These are phyloP conservation scores for Cordyceps javanica DNA, from an alignment of 2,329 filamentous ascomycete genomes.

Conservation along the genomic window DNA sequence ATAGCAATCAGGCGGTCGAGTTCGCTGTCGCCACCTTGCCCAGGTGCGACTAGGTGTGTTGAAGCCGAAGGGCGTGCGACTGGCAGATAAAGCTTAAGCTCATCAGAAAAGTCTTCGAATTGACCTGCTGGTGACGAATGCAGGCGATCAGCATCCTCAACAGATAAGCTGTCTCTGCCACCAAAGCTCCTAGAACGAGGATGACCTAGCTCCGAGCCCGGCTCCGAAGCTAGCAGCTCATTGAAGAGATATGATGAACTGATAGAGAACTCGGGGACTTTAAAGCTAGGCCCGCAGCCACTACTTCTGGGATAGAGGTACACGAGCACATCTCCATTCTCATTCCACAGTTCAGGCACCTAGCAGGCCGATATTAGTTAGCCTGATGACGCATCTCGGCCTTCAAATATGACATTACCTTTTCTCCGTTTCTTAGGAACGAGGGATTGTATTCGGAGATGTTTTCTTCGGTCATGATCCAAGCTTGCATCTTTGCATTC, in stretches of 20 bases:
- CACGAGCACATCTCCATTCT: conserved; percentile 50
- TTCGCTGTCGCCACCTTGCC: conserved; percentile 30
- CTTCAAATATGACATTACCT: conserved; percentile 30
- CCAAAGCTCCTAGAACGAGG: conserved; percentile 39
- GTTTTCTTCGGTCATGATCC: conserved; percentile 49
- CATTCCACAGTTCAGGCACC: conserved; percentile 63
- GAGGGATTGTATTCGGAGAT: conserved; percentile 51
- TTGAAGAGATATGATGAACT: conserved; percentile 49
- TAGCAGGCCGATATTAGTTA: conserved; percentile 23
- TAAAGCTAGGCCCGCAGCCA: conserved; percentile 53
- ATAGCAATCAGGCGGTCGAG: conserved; percentile 52
- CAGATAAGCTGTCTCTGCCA: conserved; percentile 41
- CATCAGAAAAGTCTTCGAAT: conserved; percentile 30
- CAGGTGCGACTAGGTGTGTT: conserved; percentile 28
- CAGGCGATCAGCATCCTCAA: conserved; percentile 41
- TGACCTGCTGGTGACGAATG: conserved; percentile 33
- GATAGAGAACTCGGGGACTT: conserved; percentile 48
- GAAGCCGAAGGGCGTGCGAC: conserved; percentile 32
- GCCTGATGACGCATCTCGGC: conserved; percentile 13
- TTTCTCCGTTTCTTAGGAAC: conserved; percentile 48
- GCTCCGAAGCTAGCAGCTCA: conserved; percentile 44
- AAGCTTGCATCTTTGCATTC: conserved; percentile 33
- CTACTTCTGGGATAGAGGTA: conserved; percentile 49
- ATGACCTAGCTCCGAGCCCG: conserved; percentile 24
- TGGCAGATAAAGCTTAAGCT: conserved; percentile 50